phyloP scores from a whole-genome alignment of 2,329 filamentous ascomycete genomes.

The Fusarium zealandicum region DNA sequence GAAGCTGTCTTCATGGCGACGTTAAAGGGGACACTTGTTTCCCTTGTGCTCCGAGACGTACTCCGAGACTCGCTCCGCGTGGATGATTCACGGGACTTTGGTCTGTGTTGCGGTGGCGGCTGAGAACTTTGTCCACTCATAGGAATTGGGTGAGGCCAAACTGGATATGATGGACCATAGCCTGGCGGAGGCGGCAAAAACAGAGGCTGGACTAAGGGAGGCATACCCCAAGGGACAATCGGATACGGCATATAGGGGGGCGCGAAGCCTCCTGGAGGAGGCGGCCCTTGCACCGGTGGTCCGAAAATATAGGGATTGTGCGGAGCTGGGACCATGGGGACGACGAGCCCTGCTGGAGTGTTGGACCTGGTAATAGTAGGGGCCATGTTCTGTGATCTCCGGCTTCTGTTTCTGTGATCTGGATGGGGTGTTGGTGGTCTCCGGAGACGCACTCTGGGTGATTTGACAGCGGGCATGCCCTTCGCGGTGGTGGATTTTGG shows the following conservation, averaged over 20 bases:
- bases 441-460: conserved; percentile 4
- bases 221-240: conserved; percentile 14
- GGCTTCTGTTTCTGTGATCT: conserved; percentile 13
- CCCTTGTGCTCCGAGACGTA: background rate
- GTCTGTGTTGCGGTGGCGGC: background rate
- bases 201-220: background rate
- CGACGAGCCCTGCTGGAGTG: background rate
- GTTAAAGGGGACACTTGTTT: background rate
- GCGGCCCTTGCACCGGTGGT: background rate
- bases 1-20: background rate
- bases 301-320: background rate
- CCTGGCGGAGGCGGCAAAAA: background rate
- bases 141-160: conserved; percentile 6
- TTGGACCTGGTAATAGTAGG: background rate
- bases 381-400: background rate
- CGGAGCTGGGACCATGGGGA: background rate
- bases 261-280: conserved; percentile 3
- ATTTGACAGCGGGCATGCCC: conserved; percentile 1
- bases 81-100: conserved; percentile 2
- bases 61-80: background rate
- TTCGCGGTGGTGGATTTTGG: background rate
- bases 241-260: conserved; percentile 14
- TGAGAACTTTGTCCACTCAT: background rate
- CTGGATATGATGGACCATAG: background rate
- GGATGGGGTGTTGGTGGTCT: conserved; percentile 28